Base-by-base conservation (phyloP, 176 grass and related monocot genomes). In the Musa beccarii region DNA sequence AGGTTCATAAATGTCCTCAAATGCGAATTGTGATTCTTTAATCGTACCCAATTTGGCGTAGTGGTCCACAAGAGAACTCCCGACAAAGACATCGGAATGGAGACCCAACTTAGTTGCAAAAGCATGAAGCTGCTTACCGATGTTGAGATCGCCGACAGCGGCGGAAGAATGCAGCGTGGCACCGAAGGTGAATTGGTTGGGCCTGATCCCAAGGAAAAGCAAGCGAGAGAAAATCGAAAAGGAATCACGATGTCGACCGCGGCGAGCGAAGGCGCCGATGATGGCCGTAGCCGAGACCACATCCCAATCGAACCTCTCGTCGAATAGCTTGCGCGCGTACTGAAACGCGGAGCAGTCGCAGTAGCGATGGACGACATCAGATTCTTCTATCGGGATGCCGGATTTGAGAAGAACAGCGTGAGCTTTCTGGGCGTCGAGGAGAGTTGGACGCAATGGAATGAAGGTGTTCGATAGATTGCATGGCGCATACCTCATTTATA, bases 111-210 rank as follows among this genome's bases (percentile, higher is more conserved):
- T 97, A 62, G 81, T n/a, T 9, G 77, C 52, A 68, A 84, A 87
- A 74, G 87, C 81, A 80, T 97, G 93, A 69, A 93, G 83, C 80
- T 97, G 94, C 28, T 73, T 76, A 56, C 88, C 86, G 1, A 81
- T 66, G 80, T 63, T 50, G 17, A 57, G 72, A 65, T 80, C 82
- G 0, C 85, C 80, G 19, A 89, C 43, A 23, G 84, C 80, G 21
- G 84, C 85, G 57, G 83, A 84, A 55, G 90, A 91, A 28, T 78
- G 90, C 53, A 97, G 63, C 34, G 80, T 52, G 52, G 92, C 84
- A 43, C 94, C 88, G 74, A 93, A 97, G 52, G 88, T 97, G 87
- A 96, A 96, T 66, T 92, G 78, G 53, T 96, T 93, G 24, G 93
- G 93, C 54, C 25, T 54, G 72, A 82, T 29, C 14, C 74, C 80